Evolutionary conservation across 768 basidiomycete genomes (phyloP), one percentile per base, ranked within the genome.

Genomic region (Suillus variegatus): DNA sequence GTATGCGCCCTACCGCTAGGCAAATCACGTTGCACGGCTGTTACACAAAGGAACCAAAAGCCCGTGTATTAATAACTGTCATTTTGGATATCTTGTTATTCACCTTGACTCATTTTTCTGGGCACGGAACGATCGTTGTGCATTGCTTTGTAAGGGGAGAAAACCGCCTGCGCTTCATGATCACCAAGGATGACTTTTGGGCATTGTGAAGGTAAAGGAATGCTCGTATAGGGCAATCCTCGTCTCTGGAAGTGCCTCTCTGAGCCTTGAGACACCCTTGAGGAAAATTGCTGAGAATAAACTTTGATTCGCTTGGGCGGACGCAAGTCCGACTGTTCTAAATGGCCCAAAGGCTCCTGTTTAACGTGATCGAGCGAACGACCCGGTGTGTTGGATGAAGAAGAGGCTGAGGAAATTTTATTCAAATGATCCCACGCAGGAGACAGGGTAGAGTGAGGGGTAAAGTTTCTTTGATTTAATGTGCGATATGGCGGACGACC

Each of bases 181-280:
- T 22, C 43, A 20, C 68, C 41, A 22, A 66, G 65, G 13, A 32
- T 64, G 13, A 65, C 69, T 51, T 61, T 66, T 13, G n/a, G 60
- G 49, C 67, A 76, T 38, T 68, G 65, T 2, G 36, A 58, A 35
- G 68, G 68, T n/a, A 65, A 65, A 32, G 63, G 46, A 32, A 60
- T 64, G 60, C 65, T 58, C 4, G 56, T 61, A n/a, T 54, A 58
- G 9, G 55, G 14, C 20, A 38, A 32, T 47, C 13, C 41, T 60
- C 64, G 22, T 20, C 20, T 64, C 44, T 44, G 44, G 22, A 28
- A 43, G 14, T 65, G 55, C 32, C 40, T 38, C 52, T 38, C 28
- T n/a, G 46, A 22, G 25, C 44, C n/a, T 58, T 60, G 55, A 8
- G 61, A 36, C 25, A 36, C 61, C 20, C 25, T 9, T 60, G 28